Percentiles rank a stretch among this genome's conserved stretches.
Evolutionary conservation across 192 early-diverging fungal genomes (phyloP).

Genomic region (Allomyces javanicus): DNA sequence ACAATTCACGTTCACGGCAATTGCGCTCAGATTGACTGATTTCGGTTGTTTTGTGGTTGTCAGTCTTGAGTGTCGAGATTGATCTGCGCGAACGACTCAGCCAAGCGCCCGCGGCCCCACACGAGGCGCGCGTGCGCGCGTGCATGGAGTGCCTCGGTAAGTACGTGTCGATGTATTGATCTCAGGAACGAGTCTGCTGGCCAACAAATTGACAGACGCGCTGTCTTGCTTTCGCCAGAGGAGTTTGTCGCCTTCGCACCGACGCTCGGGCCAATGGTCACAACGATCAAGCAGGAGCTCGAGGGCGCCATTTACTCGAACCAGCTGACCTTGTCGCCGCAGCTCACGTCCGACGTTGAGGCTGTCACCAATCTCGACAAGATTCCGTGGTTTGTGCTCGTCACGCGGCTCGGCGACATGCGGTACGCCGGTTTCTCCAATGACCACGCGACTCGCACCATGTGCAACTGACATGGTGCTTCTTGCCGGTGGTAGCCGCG

Average conservation of each 20-base stretch:
- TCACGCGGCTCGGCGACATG: neutral
- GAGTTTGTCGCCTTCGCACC: neutral
- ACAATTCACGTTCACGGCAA: too few relatives aligned
- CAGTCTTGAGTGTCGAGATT: neutral
- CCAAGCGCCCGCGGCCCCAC: neutral
- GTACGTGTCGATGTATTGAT: too few relatives aligned
- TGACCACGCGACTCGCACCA: too few relatives aligned
- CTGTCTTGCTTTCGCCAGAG: neutral
- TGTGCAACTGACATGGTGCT: too few relatives aligned
- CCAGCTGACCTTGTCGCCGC: neutral
- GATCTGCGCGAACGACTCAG: neutral
- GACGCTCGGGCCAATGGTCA: neutral
- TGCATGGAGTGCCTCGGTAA: neutral
- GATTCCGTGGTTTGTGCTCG: slow-evolving; percentile 1
- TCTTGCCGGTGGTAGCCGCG: neutral
- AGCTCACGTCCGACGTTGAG: neutral
- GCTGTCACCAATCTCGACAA: neutral
- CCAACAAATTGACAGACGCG: too few relatives aligned
- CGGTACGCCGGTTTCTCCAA: neutral
- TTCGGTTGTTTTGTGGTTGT: too few relatives aligned
- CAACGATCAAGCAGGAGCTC: neutral
- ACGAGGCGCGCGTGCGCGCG: neutral
- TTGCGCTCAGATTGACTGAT: too few relatives aligned
- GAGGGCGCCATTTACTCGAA: neutral
- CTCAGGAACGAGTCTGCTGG: too few relatives aligned